phyloP scores from a whole-genome alignment of 495 filamentous ascomycete species.

The Lepidopterella palustris region DNA sequence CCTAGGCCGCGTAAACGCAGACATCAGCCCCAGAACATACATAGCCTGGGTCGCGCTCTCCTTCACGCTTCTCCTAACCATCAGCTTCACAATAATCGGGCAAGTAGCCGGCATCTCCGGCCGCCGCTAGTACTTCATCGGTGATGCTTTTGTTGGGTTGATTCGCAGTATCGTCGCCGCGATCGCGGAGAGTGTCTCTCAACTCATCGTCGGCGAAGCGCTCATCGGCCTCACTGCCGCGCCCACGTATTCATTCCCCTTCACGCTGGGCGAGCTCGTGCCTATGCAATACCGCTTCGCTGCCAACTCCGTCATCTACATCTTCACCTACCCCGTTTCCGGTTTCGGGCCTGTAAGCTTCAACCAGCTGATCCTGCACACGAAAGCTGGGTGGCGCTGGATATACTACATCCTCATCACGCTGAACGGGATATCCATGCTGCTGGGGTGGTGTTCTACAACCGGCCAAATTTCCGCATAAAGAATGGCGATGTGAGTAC shows the following conservation, averaged over 20 bases:
- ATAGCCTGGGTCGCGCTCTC: constrained; percentile 32
- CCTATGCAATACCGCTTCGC: constrained; percentile 18
- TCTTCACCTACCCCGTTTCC: constrained; percentile 11
- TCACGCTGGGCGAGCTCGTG: constrained; percentile 26
- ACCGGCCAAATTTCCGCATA: constrained; percentile 30
- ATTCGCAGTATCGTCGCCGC: constrained; percentile 32
- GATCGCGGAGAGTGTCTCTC: constrained; percentile 26
- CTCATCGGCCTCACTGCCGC: constrained; percentile 30
- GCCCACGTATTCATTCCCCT: constrained; percentile 23
- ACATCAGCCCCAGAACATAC: constrained; percentile 25
- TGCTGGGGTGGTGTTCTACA: constrained; percentile 29
- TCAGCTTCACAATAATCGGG: constrained; percentile 32
- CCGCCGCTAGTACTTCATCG: constrained; percentile 29
- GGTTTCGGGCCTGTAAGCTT: constrained; percentile 19
- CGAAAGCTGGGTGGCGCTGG: constrained; percentile 14
- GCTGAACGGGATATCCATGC: constrained; percentile 19
- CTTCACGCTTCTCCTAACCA: constrained; percentile 27
- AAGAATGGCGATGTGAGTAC: constrained; percentile 21
- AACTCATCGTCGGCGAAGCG: constrained; percentile 27
- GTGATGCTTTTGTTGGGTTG: constrained; percentile 23
- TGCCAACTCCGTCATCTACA: constrained; percentile 11
- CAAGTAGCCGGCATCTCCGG: constrained; percentile 35
- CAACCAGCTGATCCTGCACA: constrained; percentile 18
- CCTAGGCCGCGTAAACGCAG: constrained; percentile 21
- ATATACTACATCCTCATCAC: constrained; percentile 29